Evolutionary conservation across 2,329 filamentous ascomycete species (phyloP).

Genomic region (Colletotrichum incanum): DNA sequence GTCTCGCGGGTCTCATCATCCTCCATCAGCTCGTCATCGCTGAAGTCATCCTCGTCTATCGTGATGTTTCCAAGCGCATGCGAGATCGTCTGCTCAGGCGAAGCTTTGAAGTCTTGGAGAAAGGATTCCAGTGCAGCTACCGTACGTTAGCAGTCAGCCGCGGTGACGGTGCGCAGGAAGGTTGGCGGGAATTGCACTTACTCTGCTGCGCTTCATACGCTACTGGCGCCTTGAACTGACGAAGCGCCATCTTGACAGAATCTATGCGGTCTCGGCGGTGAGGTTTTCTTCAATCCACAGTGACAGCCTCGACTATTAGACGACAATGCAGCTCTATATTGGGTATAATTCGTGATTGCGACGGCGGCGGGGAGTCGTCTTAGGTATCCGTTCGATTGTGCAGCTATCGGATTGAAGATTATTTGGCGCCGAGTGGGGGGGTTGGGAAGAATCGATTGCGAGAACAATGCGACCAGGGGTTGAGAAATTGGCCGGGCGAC

Average conservation of each 20-base stretch:
- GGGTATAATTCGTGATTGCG: slow-evolving; percentile 20
- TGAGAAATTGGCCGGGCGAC: slow-evolving; percentile 44
- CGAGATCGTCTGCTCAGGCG: slow-evolving; percentile 78
- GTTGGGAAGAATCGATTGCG: slow-evolving; percentile 46
- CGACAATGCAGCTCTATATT: slow-evolving; percentile 5
- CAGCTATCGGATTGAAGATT: slow-evolving; percentile 35
- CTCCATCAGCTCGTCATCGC: slow-evolving; percentile 94
- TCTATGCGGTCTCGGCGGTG: slow-evolving; percentile 1
- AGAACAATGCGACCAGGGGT: slow-evolving; percentile 45
- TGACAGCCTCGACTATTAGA: background rate
- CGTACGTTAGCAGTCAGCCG: slow-evolving; percentile 48
- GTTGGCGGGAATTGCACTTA: slow-evolving; percentile 59
- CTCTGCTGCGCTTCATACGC: slow-evolving; percentile 91
- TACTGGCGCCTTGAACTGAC: slow-evolving; percentile 83
- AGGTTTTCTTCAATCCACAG: background rate
- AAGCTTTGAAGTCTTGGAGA: slow-evolving; percentile 88
- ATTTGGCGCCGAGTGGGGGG: slow-evolving; percentile 44
- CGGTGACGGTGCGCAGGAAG: slow-evolving; percentile 35
- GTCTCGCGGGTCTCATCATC: slow-evolving; percentile 74
- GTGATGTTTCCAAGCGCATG: slow-evolving; percentile 88
- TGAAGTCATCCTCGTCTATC: slow-evolving; percentile 88
- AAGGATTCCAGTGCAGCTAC: slow-evolving; percentile 89
- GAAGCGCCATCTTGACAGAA: slow-evolving; percentile 81
- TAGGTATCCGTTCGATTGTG: slow-evolving; percentile 13
- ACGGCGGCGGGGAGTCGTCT: slow-evolving; percentile 24